These are phyloP conservation scores for Paraphoma sp. DNA, from an alignment of 2,329 filamentous ascomycete species.

Conservation along the genomic window DNA sequence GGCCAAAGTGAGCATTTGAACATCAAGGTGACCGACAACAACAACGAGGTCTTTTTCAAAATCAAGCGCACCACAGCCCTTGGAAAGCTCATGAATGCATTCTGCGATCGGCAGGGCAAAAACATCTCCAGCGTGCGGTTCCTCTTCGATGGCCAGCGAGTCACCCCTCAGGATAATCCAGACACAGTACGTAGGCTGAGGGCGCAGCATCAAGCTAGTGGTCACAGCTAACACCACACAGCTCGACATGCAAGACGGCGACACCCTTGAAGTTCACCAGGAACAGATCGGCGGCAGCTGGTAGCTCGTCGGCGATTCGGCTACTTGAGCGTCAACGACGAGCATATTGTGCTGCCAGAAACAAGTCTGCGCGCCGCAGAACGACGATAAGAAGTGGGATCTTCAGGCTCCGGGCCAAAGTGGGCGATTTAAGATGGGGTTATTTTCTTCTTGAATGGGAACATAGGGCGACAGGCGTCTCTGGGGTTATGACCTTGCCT, in stretches of 20 bases:
- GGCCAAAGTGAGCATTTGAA: constrained; percentile 83
- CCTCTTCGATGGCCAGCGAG: constrained; percentile 93
- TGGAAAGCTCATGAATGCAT: constrained; percentile 98
- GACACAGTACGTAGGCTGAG: constrained; percentile 72
- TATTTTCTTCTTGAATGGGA: neutral
- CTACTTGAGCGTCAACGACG: neutral
- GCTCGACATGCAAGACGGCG: constrained; percentile 97
- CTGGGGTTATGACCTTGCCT: neutral
- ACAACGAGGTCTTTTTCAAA: constrained; percentile 99
- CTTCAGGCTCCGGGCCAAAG: no score
- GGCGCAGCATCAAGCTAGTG: neutral
- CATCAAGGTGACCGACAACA: constrained; percentile 99
- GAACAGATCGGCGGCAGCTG: constrained; percentile 87
- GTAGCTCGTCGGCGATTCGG: neutral
- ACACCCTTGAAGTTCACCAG: constrained; percentile 96
- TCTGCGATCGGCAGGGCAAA: constrained; percentile 96
- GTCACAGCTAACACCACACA: constrained; percentile 46
- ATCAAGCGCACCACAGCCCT: constrained; percentile 97
- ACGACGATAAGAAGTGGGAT: neutral
- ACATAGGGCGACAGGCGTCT: neutral
- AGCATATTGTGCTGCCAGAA: neutral
- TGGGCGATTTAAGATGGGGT: neutral
- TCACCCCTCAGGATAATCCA: constrained; percentile 87
- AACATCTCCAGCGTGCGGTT: constrained; percentile 84
- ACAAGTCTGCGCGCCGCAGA: no score